phyloP scores from a whole-genome alignment of 106 monocot species.

The Vanilla planifolia region DNA sequence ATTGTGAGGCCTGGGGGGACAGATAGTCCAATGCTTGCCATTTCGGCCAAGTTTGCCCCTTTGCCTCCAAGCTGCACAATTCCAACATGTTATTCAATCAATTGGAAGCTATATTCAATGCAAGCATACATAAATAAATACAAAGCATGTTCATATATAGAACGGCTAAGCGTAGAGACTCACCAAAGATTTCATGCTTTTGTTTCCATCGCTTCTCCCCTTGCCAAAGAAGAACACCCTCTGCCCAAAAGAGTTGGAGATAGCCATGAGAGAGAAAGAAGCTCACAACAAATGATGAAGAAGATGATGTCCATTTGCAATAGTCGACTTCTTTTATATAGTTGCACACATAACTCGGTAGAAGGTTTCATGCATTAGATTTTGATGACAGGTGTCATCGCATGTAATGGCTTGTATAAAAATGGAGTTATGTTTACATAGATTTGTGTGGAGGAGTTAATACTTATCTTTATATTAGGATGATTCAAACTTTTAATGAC shows the following conservation, averaged over 20 bases:
- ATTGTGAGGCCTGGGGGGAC: slow-evolving; percentile 90
- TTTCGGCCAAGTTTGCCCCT: slow-evolving; percentile 95
- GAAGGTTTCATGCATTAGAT: no score
- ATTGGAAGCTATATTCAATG: neutral
- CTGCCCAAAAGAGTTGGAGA: slow-evolving; percentile 28
- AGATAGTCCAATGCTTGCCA: slow-evolving; percentile 93
- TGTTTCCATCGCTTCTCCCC: slow-evolving; percentile 83
- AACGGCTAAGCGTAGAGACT: neutral
- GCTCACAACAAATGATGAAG: no score
- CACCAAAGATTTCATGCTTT: slow-evolving; percentile 80
- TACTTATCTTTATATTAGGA: no score
- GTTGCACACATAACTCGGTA: no score
- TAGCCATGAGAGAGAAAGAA: slow-evolving; percentile 2
- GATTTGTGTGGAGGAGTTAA: no score
- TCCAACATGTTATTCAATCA: neutral
- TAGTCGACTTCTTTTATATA: no score
- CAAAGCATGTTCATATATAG: neutral
- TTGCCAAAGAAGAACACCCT: slow-evolving; percentile 89
- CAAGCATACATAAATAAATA: neutral
- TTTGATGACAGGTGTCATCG: no score
- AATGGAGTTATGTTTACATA: no score
- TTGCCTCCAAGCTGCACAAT: slow-evolving; percentile 79
- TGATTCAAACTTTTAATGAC: no score
- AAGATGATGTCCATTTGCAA: no score
- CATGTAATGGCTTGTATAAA: no score